These are phyloP conservation scores for Mycogone perniciosa DNA, from an alignment of 2,329 filamentous ascomycete species.

Conservation along the genomic window DNA sequence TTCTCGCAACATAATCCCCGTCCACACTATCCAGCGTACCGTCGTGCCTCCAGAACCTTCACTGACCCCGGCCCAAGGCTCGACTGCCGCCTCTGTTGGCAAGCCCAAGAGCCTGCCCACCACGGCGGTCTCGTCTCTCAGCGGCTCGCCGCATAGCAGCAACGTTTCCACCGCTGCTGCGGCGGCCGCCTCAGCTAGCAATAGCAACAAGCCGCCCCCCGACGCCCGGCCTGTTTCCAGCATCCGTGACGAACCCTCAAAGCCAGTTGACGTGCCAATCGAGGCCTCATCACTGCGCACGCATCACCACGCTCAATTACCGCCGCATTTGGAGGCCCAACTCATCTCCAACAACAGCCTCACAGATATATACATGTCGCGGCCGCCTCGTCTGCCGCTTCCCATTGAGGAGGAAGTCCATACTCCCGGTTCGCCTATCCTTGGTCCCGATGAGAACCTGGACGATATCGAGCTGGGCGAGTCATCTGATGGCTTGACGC, in stretches of 20 bases:
- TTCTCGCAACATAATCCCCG: conserved; percentile 44
- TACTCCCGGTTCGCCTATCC: conserved; percentile 83
- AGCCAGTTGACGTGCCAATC: conserved; percentile 53
- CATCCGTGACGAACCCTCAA: conserved; percentile 36
- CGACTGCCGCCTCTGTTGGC: conserved; percentile 42
- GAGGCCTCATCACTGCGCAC: conserved; percentile 32
- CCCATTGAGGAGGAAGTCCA: conserved; percentile 90
- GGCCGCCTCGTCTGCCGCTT: conserved; percentile 83
- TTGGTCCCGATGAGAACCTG: conserved; percentile 60
- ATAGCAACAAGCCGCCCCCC: conserved; percentile 15
- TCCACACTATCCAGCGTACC: conserved; percentile 48
- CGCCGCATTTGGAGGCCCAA: conserved; percentile 32
- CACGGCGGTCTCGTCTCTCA: conserved; percentile 44
- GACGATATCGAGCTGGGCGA: conserved; percentile 47
- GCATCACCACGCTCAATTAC: conserved; percentile 29
- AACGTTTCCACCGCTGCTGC: conserved; percentile 25
- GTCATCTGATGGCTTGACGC: conserved; percentile 41
- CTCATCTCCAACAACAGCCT: conserved; percentile 50
- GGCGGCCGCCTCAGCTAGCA: conserved; percentile 16
- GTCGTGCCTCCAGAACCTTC: conserved; percentile 57
- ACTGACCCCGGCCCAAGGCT: conserved; percentile 54
- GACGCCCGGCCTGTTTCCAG: conserved; percentile 21
- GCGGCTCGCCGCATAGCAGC: conserved; percentile 39
- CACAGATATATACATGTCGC: conserved; percentile 57
- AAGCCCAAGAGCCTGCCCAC: conserved; percentile 40